Conservation (phyloP, 805 yeast species). For the Ogataea nakhonphanomensis region DNA sequence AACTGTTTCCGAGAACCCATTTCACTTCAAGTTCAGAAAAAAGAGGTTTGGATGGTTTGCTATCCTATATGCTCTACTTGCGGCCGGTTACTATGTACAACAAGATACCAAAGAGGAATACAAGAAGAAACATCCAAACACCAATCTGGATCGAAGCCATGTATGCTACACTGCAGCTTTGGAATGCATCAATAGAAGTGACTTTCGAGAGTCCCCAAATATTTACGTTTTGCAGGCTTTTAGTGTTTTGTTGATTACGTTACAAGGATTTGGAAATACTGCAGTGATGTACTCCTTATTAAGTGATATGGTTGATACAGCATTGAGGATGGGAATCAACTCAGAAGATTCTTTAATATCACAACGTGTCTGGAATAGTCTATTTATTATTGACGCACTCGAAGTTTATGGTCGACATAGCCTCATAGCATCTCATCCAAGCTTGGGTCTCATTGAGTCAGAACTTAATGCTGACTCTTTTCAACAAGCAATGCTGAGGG, state of each 20-base stretch:
- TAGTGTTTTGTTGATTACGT: not conserved
- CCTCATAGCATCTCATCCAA: not conserved
- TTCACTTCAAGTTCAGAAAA: not conserved
- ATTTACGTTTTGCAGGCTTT: slow-evolving; percentile 4
- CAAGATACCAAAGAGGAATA: slow-evolving; percentile 1
- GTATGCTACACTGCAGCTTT: slow-evolving; percentile 2
- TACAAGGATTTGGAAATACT: slow-evolving; percentile 6
- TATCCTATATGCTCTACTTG: slow-evolving; percentile 3
- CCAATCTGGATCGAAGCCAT: slow-evolving; percentile 1
- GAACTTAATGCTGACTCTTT: not conserved
- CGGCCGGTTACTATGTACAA: not conserved
- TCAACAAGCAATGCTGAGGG: not conserved
- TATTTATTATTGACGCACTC: slow-evolving; percentile 2
- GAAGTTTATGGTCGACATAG: slow-evolving; percentile 5
- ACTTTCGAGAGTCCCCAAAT: slow-evolving; percentile 2
- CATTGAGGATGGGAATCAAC: not conserved
- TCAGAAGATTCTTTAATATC: not conserved
- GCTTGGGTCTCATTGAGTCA: not conserved
- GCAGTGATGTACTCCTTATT: slow-evolving; percentile 1
- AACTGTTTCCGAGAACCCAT: not conserved
- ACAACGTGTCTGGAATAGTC: slow-evolving; percentile 1
- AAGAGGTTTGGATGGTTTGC: slow-evolving; percentile 1
- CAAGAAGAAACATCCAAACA: not conserved
- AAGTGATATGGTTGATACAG: slow-evolving; percentile 1
- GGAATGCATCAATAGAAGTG: slow-evolving; percentile 4